Evolutionary conservation across 23 red algal genomes (phyloP).

Genomic region (Gracilaria vermiculophylla): DNA sequence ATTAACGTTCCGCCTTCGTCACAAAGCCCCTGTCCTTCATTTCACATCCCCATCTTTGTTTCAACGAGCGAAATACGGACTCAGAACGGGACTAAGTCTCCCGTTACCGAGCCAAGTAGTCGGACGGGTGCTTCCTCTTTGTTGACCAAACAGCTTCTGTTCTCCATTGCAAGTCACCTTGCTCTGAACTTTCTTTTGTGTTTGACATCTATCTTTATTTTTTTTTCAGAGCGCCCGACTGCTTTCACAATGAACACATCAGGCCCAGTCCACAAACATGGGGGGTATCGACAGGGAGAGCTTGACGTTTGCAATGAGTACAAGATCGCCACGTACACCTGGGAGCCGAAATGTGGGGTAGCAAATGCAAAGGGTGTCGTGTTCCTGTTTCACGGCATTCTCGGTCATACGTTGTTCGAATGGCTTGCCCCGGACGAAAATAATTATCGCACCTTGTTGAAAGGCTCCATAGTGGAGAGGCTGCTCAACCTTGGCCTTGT

Average conservation of each 20-base stretch:
- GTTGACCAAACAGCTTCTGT: neutral
- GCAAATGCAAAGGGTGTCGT: slow-evolving; percentile 38
- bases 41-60: too few species aligned
- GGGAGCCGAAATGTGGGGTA: slow-evolving; percentile 50
- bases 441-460: slow-evolving; percentile 61
- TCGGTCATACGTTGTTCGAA: slow-evolving; percentile 75
- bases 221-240: neutral
- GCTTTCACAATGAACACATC: neutral
- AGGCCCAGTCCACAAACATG: slow-evolving; percentile 6
- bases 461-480: slow-evolving; percentile 62
- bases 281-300: slow-evolving; percentile 24
- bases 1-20: too few species aligned
- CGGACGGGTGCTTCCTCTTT: too few species aligned
- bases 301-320: slow-evolving; percentile 18
- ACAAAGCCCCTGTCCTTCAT: too few species aligned
- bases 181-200: neutral
- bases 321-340: slow-evolving; percentile 67
- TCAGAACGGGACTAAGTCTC: too few species aligned
- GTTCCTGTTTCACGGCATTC: slow-evolving; percentile 72
- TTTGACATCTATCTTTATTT: neutral
- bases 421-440: slow-evolving; percentile 69
- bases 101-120: too few species aligned
- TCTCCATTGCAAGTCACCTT: neutral
- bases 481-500: slow-evolving; percentile 63
- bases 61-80: too few species aligned